Conservation (phyloP, 305 asterid species). For the Fraxinus ornus region DNA sequence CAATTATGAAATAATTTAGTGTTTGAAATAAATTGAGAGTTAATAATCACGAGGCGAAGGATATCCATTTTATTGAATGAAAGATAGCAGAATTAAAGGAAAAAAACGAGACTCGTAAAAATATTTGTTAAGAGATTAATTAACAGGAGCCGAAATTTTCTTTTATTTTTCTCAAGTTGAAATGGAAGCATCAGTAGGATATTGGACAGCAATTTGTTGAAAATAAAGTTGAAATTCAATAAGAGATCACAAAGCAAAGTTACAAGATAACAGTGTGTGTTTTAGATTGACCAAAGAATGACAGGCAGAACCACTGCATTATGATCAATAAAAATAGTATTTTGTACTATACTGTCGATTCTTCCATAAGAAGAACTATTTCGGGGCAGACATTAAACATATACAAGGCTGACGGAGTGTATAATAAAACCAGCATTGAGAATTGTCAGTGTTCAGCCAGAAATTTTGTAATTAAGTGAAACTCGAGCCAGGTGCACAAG, state of each 20-base stretch:
- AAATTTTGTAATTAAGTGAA: neutral
- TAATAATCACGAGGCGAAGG: neutral
- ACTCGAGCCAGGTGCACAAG: neutral
- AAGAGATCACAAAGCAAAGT: neutral
- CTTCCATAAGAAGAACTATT: neutral
- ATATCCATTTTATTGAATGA: neutral
- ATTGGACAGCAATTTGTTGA: neutral
- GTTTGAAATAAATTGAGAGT: neutral
- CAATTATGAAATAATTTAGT: constrained; percentile 7
- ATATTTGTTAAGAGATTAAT: neutral
- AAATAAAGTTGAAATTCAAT: neutral
- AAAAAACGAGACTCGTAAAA: neutral
- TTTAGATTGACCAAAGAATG: neutral
- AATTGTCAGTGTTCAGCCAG: neutral
- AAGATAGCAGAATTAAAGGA: neutral
- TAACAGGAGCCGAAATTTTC: neutral
- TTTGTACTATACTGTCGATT: neutral
- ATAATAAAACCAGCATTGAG: neutral
- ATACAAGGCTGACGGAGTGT: neutral
- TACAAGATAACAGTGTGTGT: neutral
- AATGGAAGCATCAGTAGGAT: neutral
- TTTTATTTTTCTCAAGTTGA: neutral
- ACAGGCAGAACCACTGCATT: neutral
- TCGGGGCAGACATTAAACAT: neutral
- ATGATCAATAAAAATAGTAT: neutral